These are phyloP conservation scores for Hypoxylon subgilvum DNA, from an alignment of 495 filamentous ascomycete species.

Conservation along the genomic window DNA sequence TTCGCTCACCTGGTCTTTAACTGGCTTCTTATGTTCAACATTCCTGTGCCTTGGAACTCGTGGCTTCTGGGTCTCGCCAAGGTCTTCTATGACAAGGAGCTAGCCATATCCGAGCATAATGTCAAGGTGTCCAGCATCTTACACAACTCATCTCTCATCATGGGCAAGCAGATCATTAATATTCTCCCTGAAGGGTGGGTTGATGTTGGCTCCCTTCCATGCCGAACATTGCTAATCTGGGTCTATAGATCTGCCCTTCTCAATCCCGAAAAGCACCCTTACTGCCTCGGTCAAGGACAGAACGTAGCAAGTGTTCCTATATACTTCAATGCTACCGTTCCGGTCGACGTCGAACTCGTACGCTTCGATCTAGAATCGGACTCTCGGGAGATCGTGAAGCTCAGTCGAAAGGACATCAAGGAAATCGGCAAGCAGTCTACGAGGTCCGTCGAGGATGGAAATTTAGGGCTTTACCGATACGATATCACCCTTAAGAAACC, in stretches of 20 bases:
- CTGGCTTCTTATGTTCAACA: constrained; percentile 88
- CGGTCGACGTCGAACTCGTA: constrained; percentile 81
- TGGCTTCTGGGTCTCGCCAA: constrained; percentile 73
- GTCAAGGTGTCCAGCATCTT: constrained; percentile 86
- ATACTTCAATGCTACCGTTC: constrained; percentile 88
- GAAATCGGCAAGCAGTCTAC: constrained; percentile 64
- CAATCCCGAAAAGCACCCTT: constrained; percentile 76
- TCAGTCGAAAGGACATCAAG: constrained; percentile 63
- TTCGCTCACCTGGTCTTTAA: constrained; percentile 72
- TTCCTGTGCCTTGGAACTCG: constrained; percentile 70
- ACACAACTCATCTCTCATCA: constrained; percentile 87
- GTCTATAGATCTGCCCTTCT: constrained; percentile 74
- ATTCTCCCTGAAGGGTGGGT: constrained; percentile 92
- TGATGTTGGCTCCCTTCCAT: background rate
- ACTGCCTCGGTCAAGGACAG: constrained; percentile 73
- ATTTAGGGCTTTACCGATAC: constrained; percentile 53
- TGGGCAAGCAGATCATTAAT: constrained; percentile 94
- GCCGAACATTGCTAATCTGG: constrained; percentile 24
- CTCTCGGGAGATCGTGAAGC: constrained; percentile 74
- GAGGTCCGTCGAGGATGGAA: constrained; percentile 65
- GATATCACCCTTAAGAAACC: constrained; percentile 75
- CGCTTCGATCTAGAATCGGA: constrained; percentile 83
- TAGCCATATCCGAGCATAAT: constrained; percentile 85
- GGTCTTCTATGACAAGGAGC: constrained; percentile 83
- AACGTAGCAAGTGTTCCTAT: constrained; percentile 75